Base-by-base conservation (phyloP, 306 rosid genomes). In the Sophora flavescens region DNA sequence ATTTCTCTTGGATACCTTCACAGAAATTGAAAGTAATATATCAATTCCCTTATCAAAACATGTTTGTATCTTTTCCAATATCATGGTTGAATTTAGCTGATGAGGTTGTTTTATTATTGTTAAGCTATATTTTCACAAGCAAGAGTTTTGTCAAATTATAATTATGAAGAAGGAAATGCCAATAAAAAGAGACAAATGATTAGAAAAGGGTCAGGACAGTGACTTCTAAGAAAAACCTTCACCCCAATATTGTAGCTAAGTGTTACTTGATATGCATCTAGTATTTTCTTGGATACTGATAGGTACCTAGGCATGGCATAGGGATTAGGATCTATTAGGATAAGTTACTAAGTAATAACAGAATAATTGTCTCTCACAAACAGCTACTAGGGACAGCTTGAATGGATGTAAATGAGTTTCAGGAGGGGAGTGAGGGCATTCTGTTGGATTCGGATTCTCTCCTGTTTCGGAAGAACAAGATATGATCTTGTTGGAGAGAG, bases 1-100 rank as follows among this genome's bases (percentile, higher is more conserved):
- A 92, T 90, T 86, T 92, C 99, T 33, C 75, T 87, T 39, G 88
- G 84, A 84, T 90, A 95, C 89, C 99, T 95, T 78, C 90, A 85
- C 44, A 81, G 18, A 73, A 28, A 80, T 76, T 7, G 68, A 61
- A 64, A 84, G 63, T 44, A 15, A 7, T n/a, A 38, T 33, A 32
- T 70, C 13, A 57, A 47, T 48, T 63, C 12, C 53, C 10, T 18
- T 36, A 22, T n/a, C 33, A 70, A 73, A 52, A 53, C 61, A 42
- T 28, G 14, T 75, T 16, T 65, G 61, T 42, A 42, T 41, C 22
- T 52, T 16, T 36, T 60, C 16, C 35, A 62, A 75, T 18, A 58
- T 59, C 39, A 39, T 26, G 45, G 26, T 42, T 63, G 66, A 26
- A 32, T 18, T 52, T 58, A 39, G 61, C 61, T 32, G 13, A 52